Base-by-base conservation (phyloP, 2,329 filamentous ascomycete species). In the Colletotrichum chrysophilum region DNA sequence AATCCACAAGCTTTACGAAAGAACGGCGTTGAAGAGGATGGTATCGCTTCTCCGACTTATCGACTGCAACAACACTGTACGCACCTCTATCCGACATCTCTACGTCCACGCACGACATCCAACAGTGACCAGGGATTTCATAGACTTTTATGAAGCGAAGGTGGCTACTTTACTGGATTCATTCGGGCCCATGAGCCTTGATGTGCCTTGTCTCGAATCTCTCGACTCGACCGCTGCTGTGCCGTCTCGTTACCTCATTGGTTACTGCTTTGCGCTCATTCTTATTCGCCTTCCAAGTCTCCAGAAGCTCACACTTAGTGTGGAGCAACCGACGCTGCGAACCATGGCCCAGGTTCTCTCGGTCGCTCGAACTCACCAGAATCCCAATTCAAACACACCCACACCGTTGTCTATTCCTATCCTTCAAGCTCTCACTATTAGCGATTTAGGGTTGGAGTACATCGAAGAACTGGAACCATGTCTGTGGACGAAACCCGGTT, bases 341-440 rank as follows among this genome's bases (percentile, higher is more conserved):
- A 12, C 18, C 0, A 6, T 48, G 3, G 0, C n/a, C 3, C 43
- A 21, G 10, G 5, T 48, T 48, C 43, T 52, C 10, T 52, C 43
- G 1, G 4, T 21, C 43, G 3, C n/a, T 21, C 18, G 12, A 21
- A 21, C 0, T 52, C 43, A 1, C 10, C n/a, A 52, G 2, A 7
- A 21, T 21, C 0, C n/a, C 3, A 0, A 5, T 13, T 52, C 10
- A 21, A 52, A n/a, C 12, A 21, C 0, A 1, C 1, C 43, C 12
- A 21, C 0, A 1, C 1, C 18, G 43, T 52, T 21, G n/a, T 21
- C 6, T 52, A 2, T 52, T 52, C n/a, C 43, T 52, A 1, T 10
- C 4, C 43, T 52, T 52, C 43, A 13, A 13, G 10, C n/a, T 48
- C 43, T 48, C 10, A 7, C 43, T 2, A 48, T 21, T 1, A 21